Conservation (phyloP, 345 rosid genomes). For the Pugionium cornutum region DNA sequence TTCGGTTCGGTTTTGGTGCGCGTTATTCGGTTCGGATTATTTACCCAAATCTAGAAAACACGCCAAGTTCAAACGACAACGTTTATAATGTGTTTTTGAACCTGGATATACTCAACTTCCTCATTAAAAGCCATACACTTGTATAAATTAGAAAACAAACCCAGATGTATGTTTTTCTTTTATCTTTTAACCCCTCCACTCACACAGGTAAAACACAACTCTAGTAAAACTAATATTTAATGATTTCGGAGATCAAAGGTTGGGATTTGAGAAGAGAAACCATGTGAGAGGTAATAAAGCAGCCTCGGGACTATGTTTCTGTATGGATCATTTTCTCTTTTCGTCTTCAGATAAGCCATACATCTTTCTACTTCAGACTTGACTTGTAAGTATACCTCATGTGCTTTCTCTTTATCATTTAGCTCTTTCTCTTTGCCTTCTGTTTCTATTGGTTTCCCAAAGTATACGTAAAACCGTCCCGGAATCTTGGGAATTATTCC, state of each 20-base stretch:
- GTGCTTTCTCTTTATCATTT: conserved; percentile 49
- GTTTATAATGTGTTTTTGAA: too few relatives aligned
- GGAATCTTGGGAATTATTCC: conserved; percentile 66
- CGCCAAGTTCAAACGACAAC: too few relatives aligned
- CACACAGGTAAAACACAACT: background rate
- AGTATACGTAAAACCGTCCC: conserved; percentile 60
- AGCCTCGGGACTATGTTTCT: conserved; percentile 53
- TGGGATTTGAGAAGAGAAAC: conserved; percentile 52
- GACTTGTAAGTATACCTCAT: conserved; percentile 51
- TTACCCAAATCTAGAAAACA: too few relatives aligned
- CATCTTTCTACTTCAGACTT: conserved; percentile 62
- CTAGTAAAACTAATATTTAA: background rate
- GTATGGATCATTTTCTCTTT: conserved; percentile 64
- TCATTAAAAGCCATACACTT: background rate
- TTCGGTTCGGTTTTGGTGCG: too few relatives aligned
- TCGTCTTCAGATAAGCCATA: conserved; percentile 51
- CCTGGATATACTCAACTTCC: too few relatives aligned
- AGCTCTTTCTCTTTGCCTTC: conserved; percentile 52
- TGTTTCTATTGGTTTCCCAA: conserved; percentile 78
- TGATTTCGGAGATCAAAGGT: conserved; percentile 53
- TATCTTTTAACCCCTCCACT: too few relatives aligned
- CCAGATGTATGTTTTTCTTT: background rate
- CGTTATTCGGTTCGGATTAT: too few relatives aligned
- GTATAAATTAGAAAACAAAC: background rate
- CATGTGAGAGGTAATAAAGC: conserved; percentile 45